Conservation (phyloP, 148 eudicot species). For the Silene conica region DNA sequence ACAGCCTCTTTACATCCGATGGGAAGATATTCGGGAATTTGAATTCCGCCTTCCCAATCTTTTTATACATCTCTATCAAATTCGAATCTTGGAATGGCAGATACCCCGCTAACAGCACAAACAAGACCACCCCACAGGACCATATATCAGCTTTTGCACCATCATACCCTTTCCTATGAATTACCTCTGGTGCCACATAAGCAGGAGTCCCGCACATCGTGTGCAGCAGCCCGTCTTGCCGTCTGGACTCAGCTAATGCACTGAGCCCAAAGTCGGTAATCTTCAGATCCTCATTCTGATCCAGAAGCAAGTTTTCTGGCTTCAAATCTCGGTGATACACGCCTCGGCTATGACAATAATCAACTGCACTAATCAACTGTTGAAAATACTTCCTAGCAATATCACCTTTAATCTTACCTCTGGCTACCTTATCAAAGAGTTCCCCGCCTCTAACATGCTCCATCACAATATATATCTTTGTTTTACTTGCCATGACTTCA, state of each 20-base stretch:
- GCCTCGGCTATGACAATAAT: slow-evolving; percentile 48
- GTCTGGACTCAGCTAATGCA: slow-evolving; percentile 40
- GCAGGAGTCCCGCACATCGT: slow-evolving; percentile 58
- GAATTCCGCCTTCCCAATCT: slow-evolving; percentile 48
- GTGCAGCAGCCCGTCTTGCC: slow-evolving; percentile 46
- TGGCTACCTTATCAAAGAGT: slow-evolving; percentile 40
- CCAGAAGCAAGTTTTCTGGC: slow-evolving; percentile 45
- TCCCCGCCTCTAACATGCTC: slow-evolving; percentile 47
- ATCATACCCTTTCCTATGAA: slow-evolving; percentile 44
- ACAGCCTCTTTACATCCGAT: slow-evolving; percentile 31
- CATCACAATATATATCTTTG: slow-evolving; percentile 48
- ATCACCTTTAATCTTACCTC: slow-evolving; percentile 41
- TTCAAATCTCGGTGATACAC: slow-evolving; percentile 50
- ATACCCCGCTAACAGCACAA: slow-evolving; percentile 41
- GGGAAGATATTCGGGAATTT: slow-evolving; percentile 40
- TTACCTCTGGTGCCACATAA: slow-evolving; percentile 50
- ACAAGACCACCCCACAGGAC: slow-evolving; percentile 54
- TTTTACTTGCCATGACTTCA: slow-evolving; percentile 49
- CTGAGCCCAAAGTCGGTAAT: slow-evolving; percentile 47
- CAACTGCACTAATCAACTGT: slow-evolving; percentile 45
- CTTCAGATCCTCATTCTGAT: slow-evolving; percentile 41
- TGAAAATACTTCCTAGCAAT: slow-evolving; percentile 43
- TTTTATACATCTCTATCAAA: slow-evolving; percentile 46
- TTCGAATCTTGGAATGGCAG: slow-evolving; percentile 45
- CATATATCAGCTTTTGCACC: slow-evolving; percentile 54